Evolutionary conservation across 495 filamentous ascomycete genomes (phyloP).

Genomic region (Jackrogersella multiformis): DNA sequence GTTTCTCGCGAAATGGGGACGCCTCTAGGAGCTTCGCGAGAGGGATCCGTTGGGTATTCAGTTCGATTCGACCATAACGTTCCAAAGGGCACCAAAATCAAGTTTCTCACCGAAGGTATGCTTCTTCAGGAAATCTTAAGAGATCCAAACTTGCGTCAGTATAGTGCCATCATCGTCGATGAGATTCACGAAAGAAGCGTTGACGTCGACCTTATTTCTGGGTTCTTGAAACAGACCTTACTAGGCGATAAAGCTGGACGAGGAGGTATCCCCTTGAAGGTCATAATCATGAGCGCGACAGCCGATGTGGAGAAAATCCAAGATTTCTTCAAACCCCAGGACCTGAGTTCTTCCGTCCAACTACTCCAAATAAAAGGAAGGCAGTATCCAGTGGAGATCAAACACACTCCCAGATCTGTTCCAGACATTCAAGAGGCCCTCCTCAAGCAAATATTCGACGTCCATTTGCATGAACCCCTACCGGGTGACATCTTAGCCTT

Average conservation of each 20-base stretch:
- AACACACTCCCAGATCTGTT: conserved; percentile 79
- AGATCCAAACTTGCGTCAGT: conserved; percentile 82
- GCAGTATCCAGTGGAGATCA: conserved; percentile 83
- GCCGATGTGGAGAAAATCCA: conserved; percentile 82
- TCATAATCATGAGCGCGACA: conserved; percentile 97
- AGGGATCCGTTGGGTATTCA: conserved; percentile 79
- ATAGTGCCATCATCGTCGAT: conserved; percentile 91
- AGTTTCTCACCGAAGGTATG: conserved; percentile 97
- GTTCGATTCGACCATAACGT: conserved; percentile 90
- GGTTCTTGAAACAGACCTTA: conserved; percentile 83
- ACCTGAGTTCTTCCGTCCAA: conserved; percentile 42
- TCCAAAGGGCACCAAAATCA: conserved; percentile 77
- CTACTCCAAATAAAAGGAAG: conserved; percentile 84
- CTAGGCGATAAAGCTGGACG: conserved; percentile 66
- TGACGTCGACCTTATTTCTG: conserved; percentile 91
- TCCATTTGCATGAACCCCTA: conserved; percentile 86
- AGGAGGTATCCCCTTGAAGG: conserved; percentile 79
- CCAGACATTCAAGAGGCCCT: conserved; percentile 84
- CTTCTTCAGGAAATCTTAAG: conserved; percentile 91
- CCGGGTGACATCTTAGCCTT: conserved; percentile 96
- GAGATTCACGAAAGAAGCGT: conserved; percentile 97
- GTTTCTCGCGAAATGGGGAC: conserved; percentile 93
- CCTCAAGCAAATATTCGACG: conserved; percentile 84
- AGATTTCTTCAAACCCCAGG: conserved; percentile 70
- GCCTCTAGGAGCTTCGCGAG: conserved; percentile 68